Evolutionary conservation across 163 green algal species (phyloP).

Genomic region (Dunaliella salina): DNA sequence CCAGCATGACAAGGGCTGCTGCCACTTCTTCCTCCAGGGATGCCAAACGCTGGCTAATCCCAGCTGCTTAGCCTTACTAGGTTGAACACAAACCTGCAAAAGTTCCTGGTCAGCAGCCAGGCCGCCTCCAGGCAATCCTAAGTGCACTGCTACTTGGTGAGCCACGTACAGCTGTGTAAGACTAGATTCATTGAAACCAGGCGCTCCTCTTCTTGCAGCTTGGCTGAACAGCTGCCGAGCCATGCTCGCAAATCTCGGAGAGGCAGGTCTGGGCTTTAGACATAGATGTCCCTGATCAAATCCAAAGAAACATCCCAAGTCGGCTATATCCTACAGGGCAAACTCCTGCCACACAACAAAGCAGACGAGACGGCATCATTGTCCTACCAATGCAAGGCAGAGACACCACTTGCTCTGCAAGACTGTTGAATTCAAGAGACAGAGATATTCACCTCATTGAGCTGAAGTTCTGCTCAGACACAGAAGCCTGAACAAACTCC

Average conservation of each 20-base stretch:
- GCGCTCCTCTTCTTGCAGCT: background rate
- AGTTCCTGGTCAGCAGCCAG: background rate
- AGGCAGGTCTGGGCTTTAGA: no score
- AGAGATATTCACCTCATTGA: no score
- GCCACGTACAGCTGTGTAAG: background rate
- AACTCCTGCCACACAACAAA: no score
- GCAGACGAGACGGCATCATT: no score
- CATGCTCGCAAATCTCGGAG: background rate
- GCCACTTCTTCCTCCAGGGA: background rate
- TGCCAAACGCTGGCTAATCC: background rate
- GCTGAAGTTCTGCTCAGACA: no score
- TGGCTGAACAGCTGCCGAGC: background rate
- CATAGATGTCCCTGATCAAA: no score
- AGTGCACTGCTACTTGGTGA: background rate
- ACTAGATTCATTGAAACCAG: background rate
- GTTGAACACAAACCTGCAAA: background rate
- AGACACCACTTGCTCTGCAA: no score
- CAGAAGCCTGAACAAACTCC: no score
- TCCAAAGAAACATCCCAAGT: no score
- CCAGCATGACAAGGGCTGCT: background rate
- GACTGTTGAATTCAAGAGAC: no score
- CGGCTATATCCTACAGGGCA: no score
- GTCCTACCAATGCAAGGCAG: no score
- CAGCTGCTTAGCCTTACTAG: background rate
- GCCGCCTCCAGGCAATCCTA: background rate